Base-by-base conservation (phyloP, 2,329 filamentous ascomycete genomes). In the Myriosclerotinia scirpicola region DNA sequence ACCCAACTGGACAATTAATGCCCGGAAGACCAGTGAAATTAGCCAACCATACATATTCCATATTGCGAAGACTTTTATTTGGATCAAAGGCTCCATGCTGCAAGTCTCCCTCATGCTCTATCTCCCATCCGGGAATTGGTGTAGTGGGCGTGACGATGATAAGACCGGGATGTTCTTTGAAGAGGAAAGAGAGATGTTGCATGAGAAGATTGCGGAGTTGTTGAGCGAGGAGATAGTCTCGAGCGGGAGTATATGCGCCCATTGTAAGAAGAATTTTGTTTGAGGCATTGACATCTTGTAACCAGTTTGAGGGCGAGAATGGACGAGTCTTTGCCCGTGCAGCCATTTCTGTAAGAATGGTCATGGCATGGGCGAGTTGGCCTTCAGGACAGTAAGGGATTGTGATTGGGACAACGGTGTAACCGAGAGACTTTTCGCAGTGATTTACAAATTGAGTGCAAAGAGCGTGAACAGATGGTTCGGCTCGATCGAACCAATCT, bases 11-110 rank as follows among this genome's bases (percentile, higher is more conserved):
- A 46, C 87, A 87, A 55, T 82, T 87, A 15, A 96, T 84, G 1
- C 91, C 87, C 0, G 93, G 93, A 59, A 88, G 88, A 0, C 93
- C 93, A 0, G 83, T 86, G 72, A 92, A 88, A 78, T 97, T 97
- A 8, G 93, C 90, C 46, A 96, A 78, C 85, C 90, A 96, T 20
- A 91, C 87, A 78, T 92, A 97, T 77, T 89, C 86, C 92, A 97
- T 96, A 75, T 86, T 91, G 36, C 85, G 81, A n/a, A 96, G 80
- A 20, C 86, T 88, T 68, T 80, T 81, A 75, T 95, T 92, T 0
- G 84, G 88, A 76, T 97, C 90, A 48, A 84, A 88, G 71, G 92
- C 81, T 2, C 93, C 93, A 73, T 93, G 87, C n/a, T 80, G 80
- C 20, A 87, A 80, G 52, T 90, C 88, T 15, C 52, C 65, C 1